Percentiles rank a stretch among this genome's conserved stretches.
Conservation (phyloP, 2,329 filamentous ascomycete genomes). For the Penicillium concentricum region DNA sequence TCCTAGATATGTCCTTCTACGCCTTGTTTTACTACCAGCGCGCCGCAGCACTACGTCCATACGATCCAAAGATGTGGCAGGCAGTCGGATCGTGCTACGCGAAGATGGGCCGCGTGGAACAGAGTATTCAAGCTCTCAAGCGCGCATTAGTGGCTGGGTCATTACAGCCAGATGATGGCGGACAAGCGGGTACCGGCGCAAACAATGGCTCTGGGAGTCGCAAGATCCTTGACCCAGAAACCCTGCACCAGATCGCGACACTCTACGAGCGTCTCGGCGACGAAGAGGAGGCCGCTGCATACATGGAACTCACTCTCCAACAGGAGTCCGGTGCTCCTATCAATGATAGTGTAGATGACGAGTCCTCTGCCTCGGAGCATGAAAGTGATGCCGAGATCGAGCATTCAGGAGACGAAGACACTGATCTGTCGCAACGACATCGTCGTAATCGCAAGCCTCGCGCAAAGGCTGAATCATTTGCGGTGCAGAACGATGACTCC, state of each 20-base stretch:
- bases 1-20: constrained; percentile 97
- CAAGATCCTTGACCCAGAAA: constrained; percentile 80
- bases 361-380: constrained; percentile 35
- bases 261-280: constrained; percentile 83
- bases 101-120: constrained; percentile 80
- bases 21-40: constrained; percentile 97
- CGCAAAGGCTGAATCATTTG: constrained; percentile 28
- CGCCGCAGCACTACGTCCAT: constrained; percentile 86
- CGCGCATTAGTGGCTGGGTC: constrained; percentile 84
- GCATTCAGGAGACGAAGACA: constrained; percentile 31
- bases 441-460: constrained; percentile 45
- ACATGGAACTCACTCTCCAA: constrained; percentile 93
- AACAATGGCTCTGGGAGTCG: constrained; percentile 27
- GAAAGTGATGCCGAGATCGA: constrained; percentile 38
- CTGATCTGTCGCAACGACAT: constrained; percentile 62
- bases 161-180: constrained; percentile 62
- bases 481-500: constrained; percentile 36
- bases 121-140: constrained; percentile 93
- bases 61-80: constrained; percentile 99
- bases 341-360: constrained; percentile 25
- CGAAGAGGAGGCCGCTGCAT: constrained; percentile 76
- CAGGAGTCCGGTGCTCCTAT: constrained; percentile 75
- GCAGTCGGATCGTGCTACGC: constrained; percentile 89
- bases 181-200: constrained; percentile 13
- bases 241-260: constrained; percentile 81